Evolutionary conservation across 768 basidiomycete genomes (phyloP).

Genomic region (Psilocybe subaeruginosa): DNA sequence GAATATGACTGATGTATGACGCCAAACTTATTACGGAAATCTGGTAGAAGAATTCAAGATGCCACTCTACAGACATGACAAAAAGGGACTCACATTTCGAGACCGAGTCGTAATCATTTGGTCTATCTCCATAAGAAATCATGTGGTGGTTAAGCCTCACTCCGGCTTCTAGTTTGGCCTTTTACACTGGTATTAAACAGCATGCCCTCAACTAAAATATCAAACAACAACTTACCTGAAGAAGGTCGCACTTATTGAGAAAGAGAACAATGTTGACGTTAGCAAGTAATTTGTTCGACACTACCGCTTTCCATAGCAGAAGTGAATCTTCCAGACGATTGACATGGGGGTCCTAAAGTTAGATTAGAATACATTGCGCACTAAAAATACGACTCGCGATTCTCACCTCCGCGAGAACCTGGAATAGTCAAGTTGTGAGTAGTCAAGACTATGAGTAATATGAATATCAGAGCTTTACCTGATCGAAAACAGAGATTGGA

Average conservation of each 20-base stretch:
- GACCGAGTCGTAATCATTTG: constrained; percentile 80
- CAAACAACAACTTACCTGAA: constrained; percentile 49
- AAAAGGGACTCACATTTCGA: constrained; percentile 61
- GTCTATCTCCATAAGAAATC: constrained; percentile 69
- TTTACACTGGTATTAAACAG: constrained; percentile 5
- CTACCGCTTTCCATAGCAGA: constrained; percentile 70
- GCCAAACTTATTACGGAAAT: constrained; percentile 75
- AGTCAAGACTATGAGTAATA: constrained; percentile 1
- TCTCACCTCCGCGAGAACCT: constrained; percentile 71
- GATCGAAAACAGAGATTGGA: constrained; percentile 87
- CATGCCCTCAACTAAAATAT: constrained; percentile 2
- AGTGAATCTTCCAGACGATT: constrained; percentile 85
- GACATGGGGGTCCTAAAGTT: constrained; percentile 63
- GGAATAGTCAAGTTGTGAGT: constrained; percentile 11
- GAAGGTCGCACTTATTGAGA: constrained; percentile 79
- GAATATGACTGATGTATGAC: constrained; percentile 68
- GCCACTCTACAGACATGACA: background rate
- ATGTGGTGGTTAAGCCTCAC: constrained; percentile 73
- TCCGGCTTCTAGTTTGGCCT: constrained; percentile 79
- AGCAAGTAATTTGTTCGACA: constrained; percentile 72
- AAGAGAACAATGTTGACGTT: constrained; percentile 82
- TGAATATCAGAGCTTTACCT: constrained; percentile 36
- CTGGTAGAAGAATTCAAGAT: constrained; percentile 35
- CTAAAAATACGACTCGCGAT: constrained; percentile 10
- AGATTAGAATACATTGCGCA: constrained; percentile 6